Conservation (phyloP, 2,329 filamentous ascomycete genomes). For the Neonectria faginata region DNA sequence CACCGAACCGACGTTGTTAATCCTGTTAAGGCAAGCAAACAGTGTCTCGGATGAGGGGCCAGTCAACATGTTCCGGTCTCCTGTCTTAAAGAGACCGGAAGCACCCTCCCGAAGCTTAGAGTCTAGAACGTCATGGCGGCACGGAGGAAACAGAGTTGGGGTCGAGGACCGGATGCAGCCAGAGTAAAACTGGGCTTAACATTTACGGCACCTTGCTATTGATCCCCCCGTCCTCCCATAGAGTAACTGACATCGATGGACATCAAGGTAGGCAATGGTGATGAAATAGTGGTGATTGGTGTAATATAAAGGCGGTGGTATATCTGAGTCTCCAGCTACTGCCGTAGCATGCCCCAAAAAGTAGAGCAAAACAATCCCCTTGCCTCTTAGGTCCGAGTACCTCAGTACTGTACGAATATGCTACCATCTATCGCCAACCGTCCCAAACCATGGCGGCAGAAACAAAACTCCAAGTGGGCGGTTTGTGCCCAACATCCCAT, state of each 20-base stretch:
- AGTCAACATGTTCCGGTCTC: background rate
- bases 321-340: background rate
- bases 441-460: constrained; percentile 8
- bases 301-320: constrained; percentile 5
- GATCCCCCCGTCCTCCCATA: background rate
- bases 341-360: constrained; percentile 2
- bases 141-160: constrained; percentile 2
- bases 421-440: constrained; percentile 3
- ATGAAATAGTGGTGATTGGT: background rate
- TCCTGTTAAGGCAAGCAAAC: background rate
- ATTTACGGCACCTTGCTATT: too few relatives aligned
- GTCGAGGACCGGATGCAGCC: background rate
- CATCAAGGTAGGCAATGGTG: background rate
- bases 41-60: background rate
- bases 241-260: background rate
- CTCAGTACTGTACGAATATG: constrained; percentile 3
- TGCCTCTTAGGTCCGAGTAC: background rate
- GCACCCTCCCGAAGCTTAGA: background rate
- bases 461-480: constrained; percentile 11
- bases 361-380: background rate
- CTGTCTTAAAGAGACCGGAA: background rate
- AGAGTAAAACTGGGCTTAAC: background rate
- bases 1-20: background rate
- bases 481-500: constrained; percentile 17
- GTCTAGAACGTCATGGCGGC: constrained; percentile 5